Percentiles rank a stretch among this genome's conserved stretches.
Evolutionary conservation across 768 basidiomycete genomes (phyloP).

Genomic region (Psilocybe cyanescens): DNA sequence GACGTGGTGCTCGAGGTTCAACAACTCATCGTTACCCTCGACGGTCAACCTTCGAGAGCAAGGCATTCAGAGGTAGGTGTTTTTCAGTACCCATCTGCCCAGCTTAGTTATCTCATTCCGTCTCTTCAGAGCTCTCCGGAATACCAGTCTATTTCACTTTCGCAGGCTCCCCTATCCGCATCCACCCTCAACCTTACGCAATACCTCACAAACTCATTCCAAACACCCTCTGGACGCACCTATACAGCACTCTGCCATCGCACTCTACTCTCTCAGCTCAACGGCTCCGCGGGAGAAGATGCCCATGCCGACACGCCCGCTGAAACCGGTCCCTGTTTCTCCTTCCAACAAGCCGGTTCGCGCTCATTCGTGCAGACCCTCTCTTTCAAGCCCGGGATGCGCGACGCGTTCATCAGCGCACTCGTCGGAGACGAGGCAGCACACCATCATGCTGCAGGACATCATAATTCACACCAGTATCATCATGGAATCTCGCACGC

Average conservation of each 20-base stretch:
- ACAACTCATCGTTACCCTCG: constrained; percentile 68
- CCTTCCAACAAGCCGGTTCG: constrained; percentile 19
- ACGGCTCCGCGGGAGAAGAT: constrained; percentile 20
- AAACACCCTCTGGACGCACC: constrained; percentile 43
- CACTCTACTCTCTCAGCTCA: constrained; percentile 22
- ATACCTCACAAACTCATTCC: constrained; percentile 45
- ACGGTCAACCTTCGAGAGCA: constrained; percentile 28
- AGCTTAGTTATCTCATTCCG: constrained; percentile 20
- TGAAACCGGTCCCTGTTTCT: constrained; percentile 18
- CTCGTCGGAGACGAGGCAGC: constrained; percentile 24
- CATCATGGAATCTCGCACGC: neutral
- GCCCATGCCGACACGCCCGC: neutral
- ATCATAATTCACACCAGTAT: neutral
- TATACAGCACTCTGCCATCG: constrained; percentile 60
- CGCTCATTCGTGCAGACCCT: constrained; percentile 23
- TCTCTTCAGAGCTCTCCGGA: constrained; percentile 19
- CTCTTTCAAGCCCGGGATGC: constrained; percentile 45
- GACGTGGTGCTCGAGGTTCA: constrained; percentile 65
- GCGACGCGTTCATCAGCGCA: constrained; percentile 52
- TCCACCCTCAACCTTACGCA: constrained; percentile 53
- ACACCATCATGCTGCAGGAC: constrained; percentile 5
- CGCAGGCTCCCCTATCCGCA: constrained; percentile 44
- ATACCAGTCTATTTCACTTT: constrained; percentile 35
- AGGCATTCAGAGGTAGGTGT: constrained; percentile 37
- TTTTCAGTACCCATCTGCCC: constrained; percentile 6